Base-by-base conservation (phyloP, 352 stramenopile genomes). In the Aphanomyces cochlioides region DNA sequence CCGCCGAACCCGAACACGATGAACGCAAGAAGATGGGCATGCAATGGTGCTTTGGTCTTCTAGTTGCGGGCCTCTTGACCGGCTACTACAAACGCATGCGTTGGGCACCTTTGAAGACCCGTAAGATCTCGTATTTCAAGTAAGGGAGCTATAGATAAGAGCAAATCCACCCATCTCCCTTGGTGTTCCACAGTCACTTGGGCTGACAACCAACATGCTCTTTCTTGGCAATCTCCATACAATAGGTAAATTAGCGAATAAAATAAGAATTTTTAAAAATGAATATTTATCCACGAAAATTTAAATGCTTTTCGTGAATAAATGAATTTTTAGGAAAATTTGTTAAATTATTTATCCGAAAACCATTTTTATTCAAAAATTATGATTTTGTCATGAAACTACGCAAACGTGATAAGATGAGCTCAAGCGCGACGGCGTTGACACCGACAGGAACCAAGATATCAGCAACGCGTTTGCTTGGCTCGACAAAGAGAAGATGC, bases 51-150 rank as follows among this genome's bases (percentile, higher is more conserved):
- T 75, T 95, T n/a, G 93, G 92, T 19, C 75, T 99, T 69, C 78
- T 86, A 69, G 88, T 96, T 58, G 87, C 97, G 72, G 84, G 94
- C 64, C 66, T 93, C 68, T 80, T 98, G 72, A 98, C 93, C 54
- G 97, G 96, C 61, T 99, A 98, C 81, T 99, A 99, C 86, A 99
- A 99, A 91, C 88, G 97, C 74, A 93, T 98, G 78, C 96, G 97
- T 83, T 99, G 97, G 96, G 83, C 92, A 64, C 88, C 95, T 41
- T 84, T 98, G 72, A 99, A 99, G 96, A 98, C 95, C 75, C 86
- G 96, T 81, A 98, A 98, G 88, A 99, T 99, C 77, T 89, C 89
- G 50, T 99, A 99, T 85, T 90, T 97, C 75, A 98, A 99, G 82
- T 96, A 93, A 92, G 28, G 1, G 28, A 28, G 28, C 28, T 28